phyloP scores from a whole-genome alignment of 805 yeast species.

The Candida ponderosae region DNA sequence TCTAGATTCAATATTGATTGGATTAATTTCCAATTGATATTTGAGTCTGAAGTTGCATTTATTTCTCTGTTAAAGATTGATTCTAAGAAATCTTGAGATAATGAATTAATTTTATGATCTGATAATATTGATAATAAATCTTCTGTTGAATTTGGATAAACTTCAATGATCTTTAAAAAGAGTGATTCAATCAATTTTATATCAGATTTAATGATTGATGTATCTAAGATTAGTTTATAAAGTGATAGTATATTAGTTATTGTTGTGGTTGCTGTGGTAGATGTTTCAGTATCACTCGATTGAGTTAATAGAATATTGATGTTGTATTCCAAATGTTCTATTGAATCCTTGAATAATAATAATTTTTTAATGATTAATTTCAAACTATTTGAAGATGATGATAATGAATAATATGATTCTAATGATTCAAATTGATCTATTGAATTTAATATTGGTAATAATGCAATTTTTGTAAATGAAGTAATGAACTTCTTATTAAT shows the following conservation, averaged over 20 bases:
- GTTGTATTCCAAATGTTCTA: conserved; percentile 20
- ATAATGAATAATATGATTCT: too few relatives aligned
- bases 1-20: conserved; percentile 43
- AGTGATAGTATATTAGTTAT: too few relatives aligned
- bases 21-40: conserved; percentile 42
- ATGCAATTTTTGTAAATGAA: conserved; percentile 11
- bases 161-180: conserved; percentile 32
- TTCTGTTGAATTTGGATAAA: conserved; percentile 34
- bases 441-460: conserved; percentile 9
- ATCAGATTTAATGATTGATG: conserved; percentile 1
- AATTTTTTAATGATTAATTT: conserved; percentile 16
- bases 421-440: conserved; percentile 4
- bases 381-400: neutral
- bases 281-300: too few relatives aligned
- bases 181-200: conserved; percentile 32
- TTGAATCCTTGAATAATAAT: conserved; percentile 19
- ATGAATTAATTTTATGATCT: conserved; percentile 35
- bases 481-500: conserved; percentile 9
- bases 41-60: conserved; percentile 26
- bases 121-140: conserved; percentile 38
- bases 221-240: too few relatives aligned
- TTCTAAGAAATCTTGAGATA: conserved; percentile 44
- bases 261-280: too few relatives aligned
- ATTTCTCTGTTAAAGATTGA: conserved; percentile 36
- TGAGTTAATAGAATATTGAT: conserved; percentile 21